These are phyloP conservation scores for Colletotrichum kahawae DNA, from an alignment of 2,329 filamentous ascomycete species.

Conservation along the genomic window DNA sequence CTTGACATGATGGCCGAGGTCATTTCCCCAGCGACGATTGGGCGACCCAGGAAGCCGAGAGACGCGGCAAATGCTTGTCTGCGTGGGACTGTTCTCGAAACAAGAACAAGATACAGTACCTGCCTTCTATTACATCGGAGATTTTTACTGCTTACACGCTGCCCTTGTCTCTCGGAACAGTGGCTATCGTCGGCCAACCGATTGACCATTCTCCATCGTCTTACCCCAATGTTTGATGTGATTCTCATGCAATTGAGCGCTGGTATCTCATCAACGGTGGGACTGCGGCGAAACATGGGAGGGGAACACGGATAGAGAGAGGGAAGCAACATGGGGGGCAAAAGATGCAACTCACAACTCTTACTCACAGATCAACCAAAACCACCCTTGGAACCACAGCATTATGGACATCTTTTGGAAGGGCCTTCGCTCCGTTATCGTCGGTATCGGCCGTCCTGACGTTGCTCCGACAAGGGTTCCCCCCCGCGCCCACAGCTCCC, in stretches of 20 bases:
- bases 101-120: neutral
- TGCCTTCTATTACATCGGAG: neutral
- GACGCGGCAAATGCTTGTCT: neutral
- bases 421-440: slow-evolving; percentile 2
- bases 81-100: neutral
- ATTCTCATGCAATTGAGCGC: neutral
- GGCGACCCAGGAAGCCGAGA: neutral
- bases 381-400: neutral
- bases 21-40: neutral
- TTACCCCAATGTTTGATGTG: slow-evolving; percentile 21
- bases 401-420: neutral
- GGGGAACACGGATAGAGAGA: neutral
- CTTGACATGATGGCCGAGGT: neutral
- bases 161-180: neutral
- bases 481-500: slow-evolving; percentile 3
- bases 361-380: neutral
- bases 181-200: slow-evolving; percentile 7
- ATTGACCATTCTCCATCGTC: neutral
- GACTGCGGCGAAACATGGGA: neutral
- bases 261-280: neutral
- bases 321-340: neutral
- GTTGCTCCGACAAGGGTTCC: neutral
- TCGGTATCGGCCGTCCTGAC: slow-evolving; percentile 12
- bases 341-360: neutral
- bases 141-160: neutral